These are phyloP conservation scores for Phialocephala subalpina DNA, from an alignment of 2,329 filamentous ascomycete species.

Conservation along the genomic window DNA sequence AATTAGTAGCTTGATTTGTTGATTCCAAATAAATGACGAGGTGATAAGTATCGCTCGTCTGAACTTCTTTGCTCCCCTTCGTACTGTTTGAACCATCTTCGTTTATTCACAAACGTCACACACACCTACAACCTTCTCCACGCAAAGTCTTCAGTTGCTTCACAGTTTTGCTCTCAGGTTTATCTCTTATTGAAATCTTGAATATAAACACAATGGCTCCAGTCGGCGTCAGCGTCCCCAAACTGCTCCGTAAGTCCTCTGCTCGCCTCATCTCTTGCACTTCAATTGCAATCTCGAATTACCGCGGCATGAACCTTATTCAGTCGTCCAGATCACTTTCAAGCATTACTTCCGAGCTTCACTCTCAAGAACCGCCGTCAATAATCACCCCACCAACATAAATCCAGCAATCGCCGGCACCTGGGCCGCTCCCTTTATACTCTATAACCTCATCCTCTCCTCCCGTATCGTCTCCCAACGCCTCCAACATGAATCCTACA, in stretches of 20 bases:
- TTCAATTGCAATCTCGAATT: background rate
- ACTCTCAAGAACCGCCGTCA: background rate
- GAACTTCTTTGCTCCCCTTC: background rate
- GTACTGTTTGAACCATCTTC: background rate
- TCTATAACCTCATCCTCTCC: conserved; percentile 32
- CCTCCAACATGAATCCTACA: conserved; percentile 22
- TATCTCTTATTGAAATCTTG: background rate
- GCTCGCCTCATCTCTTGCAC: background rate
- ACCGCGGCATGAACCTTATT: background rate
- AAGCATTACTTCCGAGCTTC: background rate
- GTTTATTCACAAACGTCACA: background rate
- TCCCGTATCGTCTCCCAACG: conserved; percentile 25
- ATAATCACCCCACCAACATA: background rate
- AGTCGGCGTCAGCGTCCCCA: conserved; percentile 21
- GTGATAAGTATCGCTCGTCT: background rate
- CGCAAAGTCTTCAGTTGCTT: background rate
- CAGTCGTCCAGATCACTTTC: background rate
- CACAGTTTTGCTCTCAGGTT: background rate
- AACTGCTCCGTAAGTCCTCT: conserved; percentile 26
- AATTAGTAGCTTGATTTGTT: background rate
- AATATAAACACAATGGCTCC: conserved; percentile 14
- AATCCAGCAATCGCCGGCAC: conserved; percentile 27
- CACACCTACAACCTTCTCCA: background rate
- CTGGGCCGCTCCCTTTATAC: conserved; percentile 29
- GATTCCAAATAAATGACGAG: background rate